phyloP scores from a whole-genome alignment of 257 asterid species.

The Solanum rostratum region DNA sequence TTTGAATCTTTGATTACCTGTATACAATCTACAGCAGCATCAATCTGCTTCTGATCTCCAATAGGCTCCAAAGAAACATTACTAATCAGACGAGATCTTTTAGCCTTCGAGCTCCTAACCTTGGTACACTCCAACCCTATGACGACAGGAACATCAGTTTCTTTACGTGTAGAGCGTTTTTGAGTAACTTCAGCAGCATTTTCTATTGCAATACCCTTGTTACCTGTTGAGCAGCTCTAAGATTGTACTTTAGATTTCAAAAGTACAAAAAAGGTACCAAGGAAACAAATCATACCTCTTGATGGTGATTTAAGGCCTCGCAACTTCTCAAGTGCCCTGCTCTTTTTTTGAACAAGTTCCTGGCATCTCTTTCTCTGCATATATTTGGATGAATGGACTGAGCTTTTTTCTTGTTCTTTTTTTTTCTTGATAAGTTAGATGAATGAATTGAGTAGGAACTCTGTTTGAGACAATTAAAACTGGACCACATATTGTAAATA shows the following conservation, averaged over 20 bases:
- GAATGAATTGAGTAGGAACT: background rate
- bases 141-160: conserved; percentile 27
- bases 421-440: background rate
- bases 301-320: background rate
- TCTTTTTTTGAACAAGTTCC: conserved; percentile 18
- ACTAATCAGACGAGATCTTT: conserved; percentile 6
- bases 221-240: conserved; percentile 27
- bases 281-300: background rate
- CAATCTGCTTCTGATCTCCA: conserved; percentile 20
- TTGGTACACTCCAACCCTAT: conserved; percentile 55
- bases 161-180: conserved; percentile 12
- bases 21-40: conserved; percentile 7
- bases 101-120: conserved; percentile 20
- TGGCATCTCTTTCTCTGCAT: conserved; percentile 40
- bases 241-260: conserved; percentile 2
- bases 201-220: conserved; percentile 18
- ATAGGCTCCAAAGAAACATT: conserved; percentile 15
- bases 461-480: background rate
- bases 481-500: background rate
- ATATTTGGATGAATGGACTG: background rate
- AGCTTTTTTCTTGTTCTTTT: background rate
- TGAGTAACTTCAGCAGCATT: conserved; percentile 24
- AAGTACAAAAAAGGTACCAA: background rate
- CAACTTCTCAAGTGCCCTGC: conserved; percentile 9
- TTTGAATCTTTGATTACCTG: conserved; percentile 23